A percentile compares a stretch with the other conserved stretches of the same genome.
These are phyloP conservation scores for Colletotrichum somersetense DNA, from an alignment of 2,329 filamentous ascomycete genomes.

Conservation along the genomic window DNA sequence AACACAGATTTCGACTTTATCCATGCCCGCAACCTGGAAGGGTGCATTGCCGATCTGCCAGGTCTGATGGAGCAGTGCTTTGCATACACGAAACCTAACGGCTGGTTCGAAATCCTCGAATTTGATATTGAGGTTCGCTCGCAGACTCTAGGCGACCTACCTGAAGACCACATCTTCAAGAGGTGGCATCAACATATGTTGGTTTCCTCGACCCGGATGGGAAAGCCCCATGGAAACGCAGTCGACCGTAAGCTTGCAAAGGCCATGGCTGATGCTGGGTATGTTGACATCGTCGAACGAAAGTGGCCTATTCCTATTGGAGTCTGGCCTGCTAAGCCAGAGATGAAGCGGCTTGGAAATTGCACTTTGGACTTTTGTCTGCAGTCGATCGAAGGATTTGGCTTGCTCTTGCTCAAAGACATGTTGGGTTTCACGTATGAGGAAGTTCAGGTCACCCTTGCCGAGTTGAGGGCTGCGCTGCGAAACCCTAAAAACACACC, in stretches of 20 bases:
- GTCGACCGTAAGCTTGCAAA: conserved; percentile 42
- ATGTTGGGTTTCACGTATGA: conserved; percentile 48
- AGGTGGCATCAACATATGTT: conserved; percentile 49
- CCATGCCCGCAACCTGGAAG: conserved; percentile 70
- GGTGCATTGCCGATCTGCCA: conserved; percentile 69
- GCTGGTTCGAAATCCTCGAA: conserved; percentile 50
- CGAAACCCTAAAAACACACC: conserved; percentile 15
- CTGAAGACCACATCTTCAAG: conserved; percentile 14
- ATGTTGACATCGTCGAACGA: conserved; percentile 40
- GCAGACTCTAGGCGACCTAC: neutral
- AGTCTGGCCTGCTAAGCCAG: conserved; percentile 31
- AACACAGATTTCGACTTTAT: conserved; percentile 67
- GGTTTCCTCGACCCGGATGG: conserved; percentile 47
- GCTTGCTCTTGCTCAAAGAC: conserved; percentile 46
- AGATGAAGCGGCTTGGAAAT: conserved; percentile 35
- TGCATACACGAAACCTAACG: conserved; percentile 59
- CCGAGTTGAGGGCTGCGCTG: conserved; percentile 41
- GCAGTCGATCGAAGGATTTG: conserved; percentile 48
- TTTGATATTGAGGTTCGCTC: conserved; percentile 44
- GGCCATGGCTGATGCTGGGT: conserved; percentile 45
- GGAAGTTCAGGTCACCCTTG: conserved; percentile 43
- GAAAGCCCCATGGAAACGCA: conserved; percentile 48
- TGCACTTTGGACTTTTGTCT: conserved; percentile 45
- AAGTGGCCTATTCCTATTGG: conserved; percentile 41
- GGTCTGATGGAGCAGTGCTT: conserved; percentile 65